Percentiles rank a stretch among this genome's conserved stretches.
These are phyloP conservation scores for Ceratocystis cacaofunesta DNA, from an alignment of 2,329 filamentous ascomycete species.

Conservation along the genomic window DNA sequence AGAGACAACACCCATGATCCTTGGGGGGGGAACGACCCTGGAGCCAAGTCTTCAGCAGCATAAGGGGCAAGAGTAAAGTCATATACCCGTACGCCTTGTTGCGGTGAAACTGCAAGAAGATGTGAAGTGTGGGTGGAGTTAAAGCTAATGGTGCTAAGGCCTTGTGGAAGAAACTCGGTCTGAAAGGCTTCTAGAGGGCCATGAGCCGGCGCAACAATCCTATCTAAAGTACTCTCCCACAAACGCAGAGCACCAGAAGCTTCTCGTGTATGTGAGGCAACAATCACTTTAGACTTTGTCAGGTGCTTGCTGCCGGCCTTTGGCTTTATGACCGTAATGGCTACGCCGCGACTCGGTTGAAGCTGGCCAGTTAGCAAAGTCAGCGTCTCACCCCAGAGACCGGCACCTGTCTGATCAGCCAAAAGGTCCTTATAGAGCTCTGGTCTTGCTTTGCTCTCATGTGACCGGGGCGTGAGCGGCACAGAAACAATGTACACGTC, in stretches of 20 bases:
- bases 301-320: slow-evolving; percentile 25
- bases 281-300: slow-evolving; percentile 32
- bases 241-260: slow-evolving; percentile 43
- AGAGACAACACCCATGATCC: slow-evolving; percentile 51
- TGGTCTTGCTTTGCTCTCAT: slow-evolving; percentile 40
- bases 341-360: slow-evolving; percentile 38
- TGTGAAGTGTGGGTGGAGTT: slow-evolving; percentile 45
- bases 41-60: slow-evolving; percentile 35
- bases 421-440: slow-evolving; percentile 38
- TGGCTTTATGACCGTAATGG: slow-evolving; percentile 37
- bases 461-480: slow-evolving; percentile 46
- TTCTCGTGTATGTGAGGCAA: slow-evolving; percentile 45
- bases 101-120: slow-evolving; percentile 40
- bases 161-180: slow-evolving; percentile 41
- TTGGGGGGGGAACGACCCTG: slow-evolving; percentile 38
- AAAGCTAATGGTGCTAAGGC: slow-evolving; percentile 42
- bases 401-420: slow-evolving; percentile 41
- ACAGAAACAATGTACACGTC: slow-evolving; percentile 43
- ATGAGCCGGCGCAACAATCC: slow-evolving; percentile 18
- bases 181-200: slow-evolving; percentile 38
- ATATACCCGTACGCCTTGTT: slow-evolving; percentile 45
- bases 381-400: slow-evolving; percentile 48
- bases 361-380: slow-evolving; percentile 39
- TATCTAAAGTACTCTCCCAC: slow-evolving; percentile 42
- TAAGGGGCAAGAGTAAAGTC: slow-evolving; percentile 42